phyloP scores from a whole-genome alignment of 176 grass and related monocot genomes.

The Panicum miliaceum region DNA sequence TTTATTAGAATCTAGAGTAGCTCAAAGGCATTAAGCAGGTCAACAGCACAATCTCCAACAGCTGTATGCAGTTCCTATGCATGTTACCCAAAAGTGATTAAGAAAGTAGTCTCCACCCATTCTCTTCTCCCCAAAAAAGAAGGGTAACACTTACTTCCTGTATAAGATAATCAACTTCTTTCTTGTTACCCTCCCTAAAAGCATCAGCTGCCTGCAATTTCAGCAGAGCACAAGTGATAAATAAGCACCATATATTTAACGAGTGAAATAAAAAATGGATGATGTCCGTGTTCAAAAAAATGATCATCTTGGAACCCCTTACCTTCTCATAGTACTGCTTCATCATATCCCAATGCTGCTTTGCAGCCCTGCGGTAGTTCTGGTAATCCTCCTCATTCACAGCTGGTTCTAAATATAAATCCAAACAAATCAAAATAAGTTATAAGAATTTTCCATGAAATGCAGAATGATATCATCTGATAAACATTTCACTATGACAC shows the following conservation, averaged over 20 bases:
- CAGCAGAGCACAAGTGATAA: constrained; percentile 32
- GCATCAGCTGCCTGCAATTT: constrained; percentile 82
- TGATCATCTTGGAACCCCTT: constrained; percentile 28
- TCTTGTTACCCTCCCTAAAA: constrained; percentile 65
- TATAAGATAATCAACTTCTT: constrained; percentile 62
- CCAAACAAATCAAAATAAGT: constrained; percentile 38
- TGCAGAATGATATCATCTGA: neutral
- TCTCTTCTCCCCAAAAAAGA: neutral
- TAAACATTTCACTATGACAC: neutral
- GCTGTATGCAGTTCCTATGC: constrained; percentile 16
- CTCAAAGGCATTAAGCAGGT: constrained; percentile 23
- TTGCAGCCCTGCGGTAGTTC: constrained; percentile 67
- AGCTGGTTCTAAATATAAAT: constrained; percentile 45
- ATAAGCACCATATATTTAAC: constrained; percentile 9
- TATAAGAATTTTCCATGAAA: constrained; percentile 9
- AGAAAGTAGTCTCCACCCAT: constrained; percentile 1
- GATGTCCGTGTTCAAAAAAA: neutral
- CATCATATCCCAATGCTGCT: constrained; percentile 88
- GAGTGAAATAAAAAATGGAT: constrained; percentile 25
- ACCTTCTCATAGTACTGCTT: constrained; percentile 93
- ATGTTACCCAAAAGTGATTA: constrained; percentile 21
- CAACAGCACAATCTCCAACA: neutral
- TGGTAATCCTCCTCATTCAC: constrained; percentile 72
- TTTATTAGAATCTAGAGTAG: neutral
- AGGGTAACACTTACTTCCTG: constrained; percentile 61